Base-by-base conservation (phyloP, 2,329 filamentous ascomycete genomes). In the Davidsoniella neocaledoniae region DNA sequence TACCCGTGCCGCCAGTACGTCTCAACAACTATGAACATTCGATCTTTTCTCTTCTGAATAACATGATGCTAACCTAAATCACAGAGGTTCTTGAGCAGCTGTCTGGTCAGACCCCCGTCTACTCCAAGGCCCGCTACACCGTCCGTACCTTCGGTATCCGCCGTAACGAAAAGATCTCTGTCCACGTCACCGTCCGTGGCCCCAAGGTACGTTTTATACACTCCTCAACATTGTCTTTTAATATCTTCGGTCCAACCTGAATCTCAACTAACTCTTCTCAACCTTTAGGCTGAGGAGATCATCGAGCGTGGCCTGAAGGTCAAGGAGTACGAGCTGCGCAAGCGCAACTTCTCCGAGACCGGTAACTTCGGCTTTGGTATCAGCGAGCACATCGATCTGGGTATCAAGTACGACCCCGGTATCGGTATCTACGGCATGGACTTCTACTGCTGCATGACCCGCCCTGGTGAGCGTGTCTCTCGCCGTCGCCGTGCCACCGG, bases 381-480 rank as follows among this genome's bases (percentile, higher is more conserved):
- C 78, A 87, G 79, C 76, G 91, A 98, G 77, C 91, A 98, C 84
- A 98, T 98, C 73, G 91, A 98, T 80, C 79, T 98, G 65, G 91
- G 91, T 66, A 98, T 98, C 86, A 98, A 98, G 83, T 95, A 95
- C 77, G 88, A 95, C 76, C 88, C 88, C 58, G 83, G 79, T 58
- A 95, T 95, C 63, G 88, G 88, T 81, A 95, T 95, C 71, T 95
- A 94, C 79, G 88, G 91, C 70, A 98, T 98, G 91, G 91, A 98
- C 76, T 98, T 98, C 76, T 98, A 95, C 84, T 88, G 83, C 85
- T 96, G 90, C 86, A 98, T 98, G 91, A 94, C 87, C 77, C 88
- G 91, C 66, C 91, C 90, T 64, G 91, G 91, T 75, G 88, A 94
- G 80, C 88, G 91, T 69, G 86, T 98, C 68, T 83, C 86, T 69